A percentile compares a stretch with the other conserved stretches of the same genome.
These are phyloP conservation scores for Cryptococcus jaspeensis DNA, from an alignment of 1,284 basidiomycete genomes.

Conservation along the genomic window DNA sequence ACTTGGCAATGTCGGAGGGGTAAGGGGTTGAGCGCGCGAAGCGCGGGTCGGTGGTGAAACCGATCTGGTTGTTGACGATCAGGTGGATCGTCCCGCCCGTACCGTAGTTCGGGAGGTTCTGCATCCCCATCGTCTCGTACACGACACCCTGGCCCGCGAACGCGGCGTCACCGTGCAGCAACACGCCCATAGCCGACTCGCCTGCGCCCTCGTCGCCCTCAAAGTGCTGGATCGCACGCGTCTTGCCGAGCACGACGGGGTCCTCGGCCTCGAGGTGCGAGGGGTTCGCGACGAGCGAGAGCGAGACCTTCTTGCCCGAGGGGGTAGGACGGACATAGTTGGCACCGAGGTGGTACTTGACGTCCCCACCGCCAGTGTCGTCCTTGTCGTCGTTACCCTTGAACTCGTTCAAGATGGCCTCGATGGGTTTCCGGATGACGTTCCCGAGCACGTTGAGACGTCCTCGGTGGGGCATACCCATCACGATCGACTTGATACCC, in stretches of 20 bases:
- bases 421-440: constrained; percentile 97
- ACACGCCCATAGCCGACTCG: constrained; percentile 83
- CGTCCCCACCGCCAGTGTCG: constrained; percentile 87
- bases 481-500: constrained; percentile 92
- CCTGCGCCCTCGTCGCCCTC: constrained; percentile 79
- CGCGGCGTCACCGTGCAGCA: constrained; percentile 97
- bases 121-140: constrained; percentile 99
- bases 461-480: constrained; percentile 99
- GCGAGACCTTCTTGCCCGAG: constrained; percentile 93
- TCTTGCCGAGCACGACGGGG: constrained; percentile 97
- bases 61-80: constrained; percentile 99
- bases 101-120: constrained; percentile 90
- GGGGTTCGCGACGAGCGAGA: constrained; percentile 97
- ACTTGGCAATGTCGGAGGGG: constrained; percentile 98
- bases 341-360: constrained; percentile 98
- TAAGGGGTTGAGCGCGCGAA: constrained; percentile 98
- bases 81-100: constrained; percentile 98
- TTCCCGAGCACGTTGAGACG: constrained; percentile 97
- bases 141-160: constrained; percentile 98
- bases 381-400: constrained; percentile 64
- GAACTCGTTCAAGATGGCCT: constrained; percentile 98
- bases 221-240: constrained; percentile 92
- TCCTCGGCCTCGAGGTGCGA: constrained; percentile 98
- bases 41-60: constrained; percentile 98
- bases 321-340: constrained; percentile 99